Evolutionary conservation across 2,329 filamentous ascomycete species (phyloP), one percentile per base, ranked within the genome.

Genomic region (Aspergillus spinulosporus): DNA sequence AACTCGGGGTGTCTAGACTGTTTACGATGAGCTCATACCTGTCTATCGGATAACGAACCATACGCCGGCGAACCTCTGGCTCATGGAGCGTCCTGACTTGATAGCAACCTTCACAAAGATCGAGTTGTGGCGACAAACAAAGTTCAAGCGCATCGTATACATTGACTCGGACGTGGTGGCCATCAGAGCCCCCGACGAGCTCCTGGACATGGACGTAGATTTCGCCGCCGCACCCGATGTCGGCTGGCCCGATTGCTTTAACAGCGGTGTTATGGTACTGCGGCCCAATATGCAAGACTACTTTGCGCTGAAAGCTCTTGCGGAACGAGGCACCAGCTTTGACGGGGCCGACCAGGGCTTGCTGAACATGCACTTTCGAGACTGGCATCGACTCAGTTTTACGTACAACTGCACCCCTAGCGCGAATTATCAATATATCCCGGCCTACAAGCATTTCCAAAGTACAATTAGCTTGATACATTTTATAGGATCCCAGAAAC

Each of bases 161-260:
- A 82, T 99, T 61, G 94, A 99, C 71, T 89, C 92, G 59, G 94
- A 99, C 68, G 85, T 96, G 40, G 88, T 99, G n/a, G 90, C 90
- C 31, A 84, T 96, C 60, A 83, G 92, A 64, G 91, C 92, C 34
- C 90, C 93, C 3, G 93, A 99, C 68, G 94, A 99, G 81, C 85
- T 99, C 54, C 95, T 99, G 69, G 82, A 87, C 14, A 72, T 85
- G 42, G 76, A 83, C 8, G 80, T 80, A 34, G 66, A 78, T 28
- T 87, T 88, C 64, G 85, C 86, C 28, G 86, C 94, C 2, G 92
- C 90, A 8, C 92, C 94, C 32, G 94, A 99, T 74, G 92, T 97
- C 66, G 94, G 94, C 64, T 99, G 94, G 94, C 94, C 94, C 34
- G 94, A 99, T 76, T 84, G 92, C 59, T 97, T 97, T 85, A 99